Evolutionary conservation across 1,284 basidiomycete species (phyloP).

Genomic region (Pascua guehoae): DNA sequence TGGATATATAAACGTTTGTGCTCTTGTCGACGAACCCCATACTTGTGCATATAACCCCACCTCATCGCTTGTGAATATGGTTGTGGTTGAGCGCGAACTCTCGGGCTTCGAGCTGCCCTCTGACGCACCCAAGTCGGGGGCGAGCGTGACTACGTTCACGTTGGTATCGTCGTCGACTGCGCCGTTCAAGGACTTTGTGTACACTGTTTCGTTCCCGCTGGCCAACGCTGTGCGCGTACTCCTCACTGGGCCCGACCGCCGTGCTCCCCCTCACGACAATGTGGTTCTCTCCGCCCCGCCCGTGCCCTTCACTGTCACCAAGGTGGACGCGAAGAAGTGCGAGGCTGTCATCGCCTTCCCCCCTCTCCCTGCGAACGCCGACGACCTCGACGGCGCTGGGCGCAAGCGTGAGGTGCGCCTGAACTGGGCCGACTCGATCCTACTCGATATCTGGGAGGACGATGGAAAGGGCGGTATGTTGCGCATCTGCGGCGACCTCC

Average conservation of each 20-base stretch:
- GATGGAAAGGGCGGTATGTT: slow-evolving; percentile 20
- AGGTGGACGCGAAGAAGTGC: slow-evolving; percentile 21
- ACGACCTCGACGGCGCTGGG: slow-evolving; percentile 18
- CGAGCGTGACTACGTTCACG: slow-evolving; percentile 23
- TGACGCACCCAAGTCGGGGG: slow-evolving; percentile 7
- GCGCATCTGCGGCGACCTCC: slow-evolving; percentile 42
- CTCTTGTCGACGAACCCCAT: not conserved
- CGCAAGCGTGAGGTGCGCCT: slow-evolving; percentile 29
- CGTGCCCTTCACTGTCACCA: slow-evolving; percentile 24
- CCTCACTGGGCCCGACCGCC: slow-evolving; percentile 43
- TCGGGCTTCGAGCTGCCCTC: slow-evolving; percentile 14
- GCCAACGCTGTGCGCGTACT: slow-evolving; percentile 40
- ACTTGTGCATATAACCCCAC: not conserved
- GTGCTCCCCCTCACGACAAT: slow-evolving; percentile 48
- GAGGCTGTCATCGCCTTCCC: slow-evolving; percentile 32
- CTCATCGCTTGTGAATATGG: slow-evolving; percentile 9
- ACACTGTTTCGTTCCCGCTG: slow-evolving; percentile 41
- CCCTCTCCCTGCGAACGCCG: slow-evolving; percentile 17
- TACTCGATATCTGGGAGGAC: slow-evolving; percentile 37
- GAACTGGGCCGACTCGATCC: slow-evolving; percentile 33
- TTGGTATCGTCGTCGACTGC: slow-evolving; percentile 22
- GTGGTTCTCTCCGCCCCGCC: slow-evolving; percentile 32
- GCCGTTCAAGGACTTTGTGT: slow-evolving; percentile 35
- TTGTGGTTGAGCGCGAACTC: slow-evolving; percentile 25
- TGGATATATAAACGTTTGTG: too few species aligned